These are phyloP conservation scores for Podaxis rugospora DNA, from an alignment of 768 basidiomycete species.

Conservation along the genomic window DNA sequence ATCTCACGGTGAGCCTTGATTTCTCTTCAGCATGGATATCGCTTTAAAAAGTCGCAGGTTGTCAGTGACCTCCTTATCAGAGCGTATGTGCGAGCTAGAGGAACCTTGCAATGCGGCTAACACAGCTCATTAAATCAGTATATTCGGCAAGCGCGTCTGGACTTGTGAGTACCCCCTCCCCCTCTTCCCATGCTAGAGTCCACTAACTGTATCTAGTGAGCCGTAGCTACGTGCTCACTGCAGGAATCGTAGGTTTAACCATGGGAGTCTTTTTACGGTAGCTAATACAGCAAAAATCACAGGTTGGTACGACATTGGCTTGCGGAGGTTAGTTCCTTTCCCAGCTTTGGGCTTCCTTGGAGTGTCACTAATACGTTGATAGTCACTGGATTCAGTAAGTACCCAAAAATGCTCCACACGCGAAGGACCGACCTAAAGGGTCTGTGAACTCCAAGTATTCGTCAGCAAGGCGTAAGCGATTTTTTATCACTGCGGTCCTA, in stretches of 20 bases:
- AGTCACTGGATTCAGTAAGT: background rate
- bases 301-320: background rate
- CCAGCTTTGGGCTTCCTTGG: background rate
- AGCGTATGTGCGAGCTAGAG: conserved; percentile 8
- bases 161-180: conserved; percentile 12
- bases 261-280: background rate
- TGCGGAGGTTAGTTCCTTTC: conserved; percentile 7
- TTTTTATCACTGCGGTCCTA: background rate
- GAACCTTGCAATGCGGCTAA: background rate
- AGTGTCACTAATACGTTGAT: background rate
- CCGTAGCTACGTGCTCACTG: conserved; percentile 9
- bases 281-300: background rate
- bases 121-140: conserved; percentile 2
- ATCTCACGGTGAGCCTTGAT: conserved; percentile 17
- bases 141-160: conserved; percentile 19
- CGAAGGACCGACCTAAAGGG: background rate
- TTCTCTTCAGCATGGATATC: background rate
- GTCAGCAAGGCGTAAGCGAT: conserved; percentile 3
- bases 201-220: conserved; percentile 13
- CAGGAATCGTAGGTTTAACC: background rate
- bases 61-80: conserved; percentile 20
- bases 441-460: background rate
- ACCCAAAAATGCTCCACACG: background rate
- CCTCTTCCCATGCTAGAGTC: background rate
- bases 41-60: conserved; percentile 7